Conservation (phyloP, 2,329 filamentous ascomycete species). For the Magnaporthiopsis rhizophila region DNA sequence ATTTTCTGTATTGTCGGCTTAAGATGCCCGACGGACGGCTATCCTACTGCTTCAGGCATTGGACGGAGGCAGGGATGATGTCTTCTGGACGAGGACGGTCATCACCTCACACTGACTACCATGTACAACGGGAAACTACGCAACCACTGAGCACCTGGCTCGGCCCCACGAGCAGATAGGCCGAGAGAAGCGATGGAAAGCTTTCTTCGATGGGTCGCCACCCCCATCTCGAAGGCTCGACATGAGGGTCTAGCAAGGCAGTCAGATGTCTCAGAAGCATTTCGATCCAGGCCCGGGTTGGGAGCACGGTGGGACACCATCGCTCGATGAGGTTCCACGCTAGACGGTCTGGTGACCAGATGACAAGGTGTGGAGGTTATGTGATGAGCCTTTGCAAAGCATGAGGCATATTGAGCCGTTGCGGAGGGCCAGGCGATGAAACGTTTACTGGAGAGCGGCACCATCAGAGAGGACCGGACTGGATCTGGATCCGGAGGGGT, state of each 20-base stretch:
- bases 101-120: background rate
- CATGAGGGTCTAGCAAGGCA: background rate
- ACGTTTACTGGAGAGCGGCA: constrained; percentile 5
- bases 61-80: background rate
- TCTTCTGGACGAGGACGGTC: background rate
- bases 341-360: background rate
- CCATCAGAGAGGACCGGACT: background rate
- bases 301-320: background rate
- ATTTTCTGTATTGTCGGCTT: background rate
- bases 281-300: background rate
- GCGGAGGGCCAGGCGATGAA: constrained; percentile 5
- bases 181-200: background rate
- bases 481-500: background rate
- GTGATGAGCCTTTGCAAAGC: too few species aligned
- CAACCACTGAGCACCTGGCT: background rate
- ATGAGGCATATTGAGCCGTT: background rate
- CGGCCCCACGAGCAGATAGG: background rate
- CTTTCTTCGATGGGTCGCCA: background rate
- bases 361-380: background rate
- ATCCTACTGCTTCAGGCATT: background rate
- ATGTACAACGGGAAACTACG: background rate
- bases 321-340: background rate
- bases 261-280: background rate
- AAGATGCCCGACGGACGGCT: background rate
- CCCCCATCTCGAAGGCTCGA: background rate